phyloP scores from a whole-genome alignment of 345 rosid species.

The Erucastrum elatum region DNA sequence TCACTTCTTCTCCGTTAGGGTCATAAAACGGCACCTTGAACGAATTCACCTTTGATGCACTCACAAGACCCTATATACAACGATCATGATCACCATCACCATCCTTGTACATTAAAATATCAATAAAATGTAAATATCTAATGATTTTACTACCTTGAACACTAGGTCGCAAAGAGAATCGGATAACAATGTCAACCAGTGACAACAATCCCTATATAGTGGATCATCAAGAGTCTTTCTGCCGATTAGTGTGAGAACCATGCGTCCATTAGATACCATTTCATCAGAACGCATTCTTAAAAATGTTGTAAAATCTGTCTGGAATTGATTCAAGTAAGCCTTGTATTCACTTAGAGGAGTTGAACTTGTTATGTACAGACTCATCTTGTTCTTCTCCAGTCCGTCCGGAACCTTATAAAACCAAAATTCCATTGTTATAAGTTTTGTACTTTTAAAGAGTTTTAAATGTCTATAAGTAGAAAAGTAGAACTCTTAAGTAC shows the following conservation, averaged over 20 bases:
- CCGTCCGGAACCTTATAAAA: conserved; percentile 16
- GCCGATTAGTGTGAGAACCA: conserved; percentile 44
- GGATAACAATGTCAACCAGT: conserved; percentile 17
- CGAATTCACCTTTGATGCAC: conserved; percentile 34
- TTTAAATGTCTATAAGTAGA: neutral
- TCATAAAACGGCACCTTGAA: conserved; percentile 42
- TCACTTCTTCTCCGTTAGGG: conserved; percentile 32
- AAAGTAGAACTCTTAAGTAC: too few species aligned
- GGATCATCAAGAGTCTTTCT: conserved; percentile 34
- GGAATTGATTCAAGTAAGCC: conserved; percentile 13
- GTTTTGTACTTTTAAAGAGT: neutral
- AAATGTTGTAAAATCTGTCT: conserved; percentile 42
- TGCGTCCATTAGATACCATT: conserved; percentile 40
- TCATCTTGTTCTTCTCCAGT: neutral
- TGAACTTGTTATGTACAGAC: conserved; percentile 10
- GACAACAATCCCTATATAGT: conserved; percentile 29
- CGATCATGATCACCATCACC: neutral
- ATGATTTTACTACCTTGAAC: conserved; percentile 29
- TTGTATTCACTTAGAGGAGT: conserved; percentile 39
- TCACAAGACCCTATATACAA: conserved; percentile 38
- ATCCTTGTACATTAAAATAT: neutral
- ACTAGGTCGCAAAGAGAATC: conserved; percentile 36
- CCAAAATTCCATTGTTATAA: neutral
- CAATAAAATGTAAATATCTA: neutral
- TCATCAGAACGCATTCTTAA: conserved; percentile 45